Percentiles rank a stretch among this genome's conserved stretches.
phyloP scores from a whole-genome alignment of 257 asterid species.

The Eustoma russellianum region DNA sequence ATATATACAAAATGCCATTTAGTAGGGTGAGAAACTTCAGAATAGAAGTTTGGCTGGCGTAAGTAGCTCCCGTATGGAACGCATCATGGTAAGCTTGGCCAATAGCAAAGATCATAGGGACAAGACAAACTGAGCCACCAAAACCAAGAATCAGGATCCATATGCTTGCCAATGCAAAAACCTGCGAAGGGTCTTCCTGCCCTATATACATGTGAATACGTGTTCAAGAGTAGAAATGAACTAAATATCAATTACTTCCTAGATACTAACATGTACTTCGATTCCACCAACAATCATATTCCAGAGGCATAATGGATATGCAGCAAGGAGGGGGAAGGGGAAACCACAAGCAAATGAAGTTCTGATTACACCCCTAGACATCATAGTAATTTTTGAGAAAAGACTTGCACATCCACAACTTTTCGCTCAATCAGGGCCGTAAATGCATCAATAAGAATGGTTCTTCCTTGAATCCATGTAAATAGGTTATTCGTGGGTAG shows the following conservation, averaged over 20 bases:
- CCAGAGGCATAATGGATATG: too few species aligned
- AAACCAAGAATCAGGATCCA: constrained; percentile 87
- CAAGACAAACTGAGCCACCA: constrained; percentile 69
- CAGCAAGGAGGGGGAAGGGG: too few species aligned
- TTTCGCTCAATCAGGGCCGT: too few species aligned
- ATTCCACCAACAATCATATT: too few species aligned
- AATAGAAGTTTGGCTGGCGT: constrained; percentile 42
- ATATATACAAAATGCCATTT: constrained; percentile 55
- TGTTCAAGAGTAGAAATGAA: constrained; percentile 43
- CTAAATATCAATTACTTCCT: not conserved
- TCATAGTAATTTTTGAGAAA: too few species aligned
- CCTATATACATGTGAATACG: constrained; percentile 69
- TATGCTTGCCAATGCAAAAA: constrained; percentile 77
- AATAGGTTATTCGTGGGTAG: too few species aligned
- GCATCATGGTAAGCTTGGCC: constrained; percentile 65
- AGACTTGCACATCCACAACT: too few species aligned
- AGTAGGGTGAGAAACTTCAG: constrained; percentile 51
- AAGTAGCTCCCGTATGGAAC: constrained; percentile 38
- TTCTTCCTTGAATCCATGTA: too few species aligned
- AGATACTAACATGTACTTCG: too few species aligned
- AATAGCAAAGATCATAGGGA: constrained; percentile 56
- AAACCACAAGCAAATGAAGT: too few species aligned
- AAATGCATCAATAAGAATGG: too few species aligned
- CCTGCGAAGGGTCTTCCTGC: constrained; percentile 99
- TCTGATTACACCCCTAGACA: too few species aligned